These are phyloP conservation scores for Ganoderma multipileum DNA, from an alignment of 1,284 basidiomycete species.

Conservation along the genomic window DNA sequence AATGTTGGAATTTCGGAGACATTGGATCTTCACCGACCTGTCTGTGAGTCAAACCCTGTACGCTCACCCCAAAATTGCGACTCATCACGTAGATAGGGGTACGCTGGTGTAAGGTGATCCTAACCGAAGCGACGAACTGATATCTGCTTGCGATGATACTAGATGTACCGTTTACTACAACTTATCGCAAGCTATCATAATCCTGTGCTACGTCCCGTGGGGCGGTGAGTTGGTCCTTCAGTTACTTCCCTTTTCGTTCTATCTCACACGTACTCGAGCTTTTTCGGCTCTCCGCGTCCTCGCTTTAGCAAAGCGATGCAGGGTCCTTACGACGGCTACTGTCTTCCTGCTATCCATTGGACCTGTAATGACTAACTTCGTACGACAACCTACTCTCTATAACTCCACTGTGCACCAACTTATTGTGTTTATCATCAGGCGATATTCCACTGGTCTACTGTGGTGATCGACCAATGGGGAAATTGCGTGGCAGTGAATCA, in stretches of 20 bases:
- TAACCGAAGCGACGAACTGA: not conserved
- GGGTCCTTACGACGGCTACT: not conserved
- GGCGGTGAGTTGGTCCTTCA: not conserved
- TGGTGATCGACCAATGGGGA: not conserved
- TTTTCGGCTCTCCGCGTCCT: slow-evolving; percentile 19
- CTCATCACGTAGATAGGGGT: not conserved
- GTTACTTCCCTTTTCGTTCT: no score
- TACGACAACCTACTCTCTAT: not conserved
- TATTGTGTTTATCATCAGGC: not conserved
- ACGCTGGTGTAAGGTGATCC: not conserved
- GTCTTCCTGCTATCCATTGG: slow-evolving; percentile 6
- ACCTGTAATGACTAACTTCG: slow-evolving; percentile 10
- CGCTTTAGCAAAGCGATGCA: slow-evolving; percentile 7
- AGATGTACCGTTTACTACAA: slow-evolving; percentile 8
- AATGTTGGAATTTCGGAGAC: not conserved
- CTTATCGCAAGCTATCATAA: not conserved
- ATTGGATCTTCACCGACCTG: not conserved
- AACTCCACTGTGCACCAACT: not conserved
- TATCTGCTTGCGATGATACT: not conserved
- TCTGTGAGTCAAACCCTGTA: not conserved
- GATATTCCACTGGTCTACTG: not conserved
- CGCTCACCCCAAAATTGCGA: not conserved
- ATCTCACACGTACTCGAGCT: not conserved
- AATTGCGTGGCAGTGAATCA: not conserved
- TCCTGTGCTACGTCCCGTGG: not conserved